Base-by-base conservation (phyloP, 2,329 filamentous ascomycete species). In the Calonectria leucothoes region DNA sequence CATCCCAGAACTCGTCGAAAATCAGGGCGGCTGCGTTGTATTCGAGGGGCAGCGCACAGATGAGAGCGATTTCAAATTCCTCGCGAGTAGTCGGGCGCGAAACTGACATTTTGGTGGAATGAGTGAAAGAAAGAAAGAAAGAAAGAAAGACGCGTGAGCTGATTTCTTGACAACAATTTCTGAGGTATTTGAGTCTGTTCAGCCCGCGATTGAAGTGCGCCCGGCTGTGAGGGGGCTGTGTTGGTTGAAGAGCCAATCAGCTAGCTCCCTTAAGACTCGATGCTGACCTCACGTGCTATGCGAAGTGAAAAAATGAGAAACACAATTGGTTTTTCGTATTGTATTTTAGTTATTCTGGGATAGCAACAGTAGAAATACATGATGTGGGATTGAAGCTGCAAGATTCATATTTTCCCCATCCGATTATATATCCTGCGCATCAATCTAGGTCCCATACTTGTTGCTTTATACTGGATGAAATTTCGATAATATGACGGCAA, bases 41-140 rank as follows among this genome's bases (percentile, higher is more conserved):
- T 23, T 67, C 64, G 10, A 33, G 42, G 2, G 61, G 61, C 29
- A 65, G 29, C 7, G 77, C 74, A 45, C 77, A 79, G 7, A 79
- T 72, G 3, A 59, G 35, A 6, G 55, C 55, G 55, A 59, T 59
- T 59, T 69, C 48, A 25, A 79, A 79, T 20, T 51, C 63, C 6
- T 66, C 45, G 14, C 63, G 63, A 31, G 29, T 23, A 0, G n/a
- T 39, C 12, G 55, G 55, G 17, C 33, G 55, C 23, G 55, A 27
- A 2, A 6, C 33, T 25, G 52, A 33, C 55, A 59, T 59, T 25
- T 25, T 33, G 5, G 10, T 20, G 6, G 0, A 17, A 6, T 14
- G 6, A 31, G 31, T 1, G 52, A 35, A n/a, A 23, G 1, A 5
- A n/a, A 35, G 10, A 17, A 6, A 6, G 6, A 31, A 20, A 1